Base-by-base conservation (phyloP, 2,329 filamentous ascomycete genomes). In the Metarhizium humberi region DNA sequence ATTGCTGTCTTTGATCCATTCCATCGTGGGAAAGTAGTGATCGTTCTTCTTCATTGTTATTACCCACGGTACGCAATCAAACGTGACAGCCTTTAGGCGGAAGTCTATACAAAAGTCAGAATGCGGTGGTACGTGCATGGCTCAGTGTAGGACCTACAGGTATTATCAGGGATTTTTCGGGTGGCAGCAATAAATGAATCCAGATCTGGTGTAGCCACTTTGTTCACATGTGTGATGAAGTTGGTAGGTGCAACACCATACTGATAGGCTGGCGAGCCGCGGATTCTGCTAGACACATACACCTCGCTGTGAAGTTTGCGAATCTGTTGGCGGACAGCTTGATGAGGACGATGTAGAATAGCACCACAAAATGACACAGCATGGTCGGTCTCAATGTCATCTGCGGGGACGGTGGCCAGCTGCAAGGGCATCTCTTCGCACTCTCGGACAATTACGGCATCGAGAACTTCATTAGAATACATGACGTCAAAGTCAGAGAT, bases 31-130 rank as follows among this genome's bases (percentile, higher is more conserved):
- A 71, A 87, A 88, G 70, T 99, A 99, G 72, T 99, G 94, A 68
- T 99, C 92, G 64, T 96, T 96, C 81, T 97, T 97, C 84, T 99
- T 99, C 89, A 99, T 96, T 8, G 94, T 99, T 43, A 95, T 90
- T n/a, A 99, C 91, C 91, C 94, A 99, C 3, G 92, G 92, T 10
- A 99, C 91, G 65, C 95, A 95, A 70, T 99, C 94, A 66, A 99
- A 99, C 0, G 94, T 97, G 70, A 97, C 90, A n/a, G 94, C 90
- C 70, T 92, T 92, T 53, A 99, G 79, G 18, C 94, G 86, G 84
- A 99, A 99, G 73, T 99, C 84, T 87, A 56, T 36, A n/a, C 36
- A 8, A 30, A 38, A 11, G 49, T 36, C 32, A 51, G 49, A 10
- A 8, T 47, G 18, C 47, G 13, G 13, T 11, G 34, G 13, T 8